A percentile compares a stretch with the other conserved stretches of the same genome.
Conservation (phyloP, 2,329 filamentous ascomycete species). For the Aspergillus amoenus region DNA sequence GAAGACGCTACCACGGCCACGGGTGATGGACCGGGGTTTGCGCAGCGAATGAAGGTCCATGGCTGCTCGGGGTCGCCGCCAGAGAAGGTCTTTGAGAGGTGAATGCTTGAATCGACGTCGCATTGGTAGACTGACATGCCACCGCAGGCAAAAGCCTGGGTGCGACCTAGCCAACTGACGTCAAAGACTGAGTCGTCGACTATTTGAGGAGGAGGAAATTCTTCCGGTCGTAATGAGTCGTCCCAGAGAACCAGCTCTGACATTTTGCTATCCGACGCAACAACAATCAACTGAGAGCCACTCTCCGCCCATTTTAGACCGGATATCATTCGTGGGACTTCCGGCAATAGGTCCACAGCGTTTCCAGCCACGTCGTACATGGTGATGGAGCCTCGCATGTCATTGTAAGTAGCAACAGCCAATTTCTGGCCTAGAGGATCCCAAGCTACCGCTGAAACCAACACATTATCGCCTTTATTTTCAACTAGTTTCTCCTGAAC, state of each 20-base stretch:
- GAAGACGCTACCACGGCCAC: constrained; percentile 43
- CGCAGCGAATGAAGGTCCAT: constrained; percentile 45
- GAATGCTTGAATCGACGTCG: constrained; percentile 39
- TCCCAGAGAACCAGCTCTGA: constrained; percentile 48
- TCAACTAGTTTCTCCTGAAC: constrained; percentile 39
- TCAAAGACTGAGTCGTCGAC: constrained; percentile 44
- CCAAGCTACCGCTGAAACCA: constrained; percentile 49
- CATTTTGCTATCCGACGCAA: constrained; percentile 42
- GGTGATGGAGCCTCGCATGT: constrained; percentile 43
- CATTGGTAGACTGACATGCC: constrained; percentile 42
- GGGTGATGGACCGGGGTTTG: constrained; percentile 26
- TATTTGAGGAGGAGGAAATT: constrained; percentile 35
- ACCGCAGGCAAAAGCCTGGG: constrained; percentile 41
- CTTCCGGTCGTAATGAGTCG: constrained; percentile 36
- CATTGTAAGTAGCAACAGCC: constrained; percentile 47
- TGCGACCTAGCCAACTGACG: constrained; percentile 41
- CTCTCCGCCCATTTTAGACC: constrained; percentile 43
- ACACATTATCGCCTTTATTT: constrained; percentile 30
- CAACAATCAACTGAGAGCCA: constrained; percentile 41
- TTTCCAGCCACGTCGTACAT: constrained; percentile 47
- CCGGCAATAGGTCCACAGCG: constrained; percentile 46
- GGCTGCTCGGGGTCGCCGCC: constrained; percentile 30
- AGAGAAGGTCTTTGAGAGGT: constrained; percentile 34
- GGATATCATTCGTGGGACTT: constrained; percentile 45
- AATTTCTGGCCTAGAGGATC: constrained; percentile 44